Percentiles rank a stretch among this genome's conserved stretches.
Evolutionary conservation across 192 early-diverging fungal genomes (phyloP).

Genomic region (Coemansia sp.): DNA sequence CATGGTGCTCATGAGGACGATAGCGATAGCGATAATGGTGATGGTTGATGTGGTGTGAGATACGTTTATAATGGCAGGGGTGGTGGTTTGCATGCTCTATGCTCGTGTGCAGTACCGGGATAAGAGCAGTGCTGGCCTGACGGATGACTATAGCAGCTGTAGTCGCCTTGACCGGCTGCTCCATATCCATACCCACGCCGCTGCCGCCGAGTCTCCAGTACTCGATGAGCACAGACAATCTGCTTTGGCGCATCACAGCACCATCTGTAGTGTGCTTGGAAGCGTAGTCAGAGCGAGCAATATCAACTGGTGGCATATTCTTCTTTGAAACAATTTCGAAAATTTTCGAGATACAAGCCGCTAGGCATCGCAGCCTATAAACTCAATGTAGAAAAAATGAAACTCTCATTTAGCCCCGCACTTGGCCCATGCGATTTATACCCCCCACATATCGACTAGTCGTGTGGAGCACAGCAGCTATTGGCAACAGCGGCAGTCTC

Average conservation of each 20-base stretch:
- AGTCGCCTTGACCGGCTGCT: not conserved
- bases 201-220: not conserved
- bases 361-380: too few species aligned
- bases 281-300: constrained; percentile 6
- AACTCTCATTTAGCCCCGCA: not conserved
- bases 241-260: not conserved
- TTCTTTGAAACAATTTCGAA: not conserved
- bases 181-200: not conserved
- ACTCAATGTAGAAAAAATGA: not conserved
- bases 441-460: not conserved
- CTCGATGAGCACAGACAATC: constrained; percentile 11
- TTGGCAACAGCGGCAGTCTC: not conserved
- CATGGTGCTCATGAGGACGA: constrained; percentile 1
- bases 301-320: constrained; percentile 30
- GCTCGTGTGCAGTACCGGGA: not conserved
- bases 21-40: constrained; percentile 8
- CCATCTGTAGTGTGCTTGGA: not conserved
- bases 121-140: not conserved
- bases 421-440: not conserved
- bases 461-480: not conserved
- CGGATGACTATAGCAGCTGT: not conserved
- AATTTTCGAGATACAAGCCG: not conserved
- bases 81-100: not conserved
- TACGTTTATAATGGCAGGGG: not conserved
- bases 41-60: not conserved